These are phyloP conservation scores for Diaporthe batatas DNA, from an alignment of 2,329 filamentous ascomycete species.

Conservation along the genomic window DNA sequence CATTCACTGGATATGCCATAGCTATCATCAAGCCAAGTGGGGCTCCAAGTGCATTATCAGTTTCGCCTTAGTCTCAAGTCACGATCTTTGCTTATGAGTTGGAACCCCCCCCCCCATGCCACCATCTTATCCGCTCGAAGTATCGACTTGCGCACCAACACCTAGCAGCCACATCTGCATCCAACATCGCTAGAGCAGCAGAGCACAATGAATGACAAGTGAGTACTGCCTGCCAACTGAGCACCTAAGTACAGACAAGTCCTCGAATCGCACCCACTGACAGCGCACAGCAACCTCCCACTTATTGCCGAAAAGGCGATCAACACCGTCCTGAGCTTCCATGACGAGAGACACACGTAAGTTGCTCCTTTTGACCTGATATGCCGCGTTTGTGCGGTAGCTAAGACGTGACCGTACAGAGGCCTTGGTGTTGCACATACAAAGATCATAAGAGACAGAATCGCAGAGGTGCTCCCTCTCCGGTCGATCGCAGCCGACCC, in stretches of 20 bases:
- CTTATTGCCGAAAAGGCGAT: slow-evolving; percentile 20
- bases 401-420: not conserved
- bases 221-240: not conserved
- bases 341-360: not conserved
- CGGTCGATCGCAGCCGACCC: slow-evolving; percentile 11
- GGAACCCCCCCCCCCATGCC: too few relatives aligned
- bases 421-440: not conserved
- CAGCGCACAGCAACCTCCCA: slow-evolving; percentile 7
- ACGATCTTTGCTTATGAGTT: not conserved
- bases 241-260: too few relatives aligned
- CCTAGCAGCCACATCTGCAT: not conserved
- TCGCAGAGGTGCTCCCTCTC: slow-evolving; percentile 16
- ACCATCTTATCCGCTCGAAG: not conserved
- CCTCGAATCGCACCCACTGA: not conserved
- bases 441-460: not conserved
- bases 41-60: not conserved
- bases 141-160: not conserved
- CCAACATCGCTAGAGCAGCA: not conserved
- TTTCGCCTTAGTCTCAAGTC: not conserved
- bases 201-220: not conserved
- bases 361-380: not conserved
- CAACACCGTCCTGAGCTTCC: not conserved
- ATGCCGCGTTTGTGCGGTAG: not conserved
- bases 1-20: not conserved
- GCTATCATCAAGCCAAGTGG: not conserved